Conservation (phyloP, 306 rosid species). For the Oemleria cerasiformis region DNA sequence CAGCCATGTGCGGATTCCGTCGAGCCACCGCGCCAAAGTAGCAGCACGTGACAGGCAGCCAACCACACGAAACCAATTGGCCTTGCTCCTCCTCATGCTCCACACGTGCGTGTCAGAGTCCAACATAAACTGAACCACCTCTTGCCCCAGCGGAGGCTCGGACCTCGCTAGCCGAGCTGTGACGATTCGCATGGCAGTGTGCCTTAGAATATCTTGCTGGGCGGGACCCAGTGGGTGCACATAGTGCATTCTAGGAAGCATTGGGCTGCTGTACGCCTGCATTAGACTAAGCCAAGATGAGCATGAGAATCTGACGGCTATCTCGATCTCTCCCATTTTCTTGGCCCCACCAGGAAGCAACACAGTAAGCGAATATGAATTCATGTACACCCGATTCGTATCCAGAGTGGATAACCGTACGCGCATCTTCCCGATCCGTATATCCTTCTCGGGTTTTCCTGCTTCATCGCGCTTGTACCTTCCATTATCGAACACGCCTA, state of each 20-base stretch:
- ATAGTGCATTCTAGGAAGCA: conserved; percentile 83
- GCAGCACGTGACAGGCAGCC: conserved; percentile 57
- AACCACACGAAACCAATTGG: conserved; percentile 70
- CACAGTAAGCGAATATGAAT: conserved; percentile 55
- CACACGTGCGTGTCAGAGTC: conserved; percentile 75
- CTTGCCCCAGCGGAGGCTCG: conserved; percentile 75
- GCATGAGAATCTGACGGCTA: conserved; percentile 70
- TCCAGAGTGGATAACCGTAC: conserved; percentile 71
- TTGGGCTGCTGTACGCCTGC: conserved; percentile 69
- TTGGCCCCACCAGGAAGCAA: conserved; percentile 71
- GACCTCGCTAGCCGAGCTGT: conserved; percentile 70
- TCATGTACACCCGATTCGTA: conserved; percentile 59
- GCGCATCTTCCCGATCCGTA: conserved; percentile 64
- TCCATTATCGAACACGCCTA: conserved; percentile 75
- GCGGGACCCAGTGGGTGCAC: conserved; percentile 11
- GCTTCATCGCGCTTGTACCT: conserved; percentile 52
- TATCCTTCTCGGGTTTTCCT: conserved; percentile 53
- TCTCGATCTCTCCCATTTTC: conserved; percentile 89
- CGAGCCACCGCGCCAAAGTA: conserved; percentile 48
- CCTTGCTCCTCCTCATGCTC: conserved; percentile 87
- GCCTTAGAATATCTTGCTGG: too few relatives aligned
- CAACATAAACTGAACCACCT: conserved; percentile 77
- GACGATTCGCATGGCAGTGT: conserved; percentile 67
- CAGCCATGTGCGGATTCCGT: conserved; percentile 65
- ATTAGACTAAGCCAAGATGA: conserved; percentile 72